Percentiles rank a stretch among this genome's conserved stretches.
Conservation (phyloP, 805 yeast genomes). For the Nakazawaea wyomingensis region DNA sequence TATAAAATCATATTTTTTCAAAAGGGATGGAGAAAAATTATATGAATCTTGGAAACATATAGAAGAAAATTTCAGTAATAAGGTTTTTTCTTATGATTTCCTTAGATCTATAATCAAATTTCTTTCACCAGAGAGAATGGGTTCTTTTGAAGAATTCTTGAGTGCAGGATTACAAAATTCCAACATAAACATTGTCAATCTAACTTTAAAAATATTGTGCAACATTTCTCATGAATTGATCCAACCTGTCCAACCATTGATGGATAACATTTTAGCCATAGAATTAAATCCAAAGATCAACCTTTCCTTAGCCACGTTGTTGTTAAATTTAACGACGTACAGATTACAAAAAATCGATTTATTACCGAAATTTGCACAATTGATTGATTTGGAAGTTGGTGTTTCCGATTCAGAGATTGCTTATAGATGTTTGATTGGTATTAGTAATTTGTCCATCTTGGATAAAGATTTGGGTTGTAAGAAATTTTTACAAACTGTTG, state of each 20-base stretch:
- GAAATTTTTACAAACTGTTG: constrained; percentile 1
- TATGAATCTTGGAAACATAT: constrained; percentile 16
- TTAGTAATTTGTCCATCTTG: constrained; percentile 47
- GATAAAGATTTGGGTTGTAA: constrained; percentile 5
- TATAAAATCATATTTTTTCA: constrained; percentile 38
- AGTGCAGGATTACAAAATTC: constrained; percentile 33
- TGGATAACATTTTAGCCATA: constrained; percentile 18
- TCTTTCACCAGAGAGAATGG: constrained; percentile 25
- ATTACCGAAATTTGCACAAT: constrained; percentile 17
- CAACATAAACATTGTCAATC: constrained; percentile 38
- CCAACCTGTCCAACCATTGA: constrained; percentile 40
- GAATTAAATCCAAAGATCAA: constrained; percentile 22
- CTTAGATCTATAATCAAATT: constrained; percentile 41
- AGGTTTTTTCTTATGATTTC: constrained; percentile 56
- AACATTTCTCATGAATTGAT: constrained; percentile 42
- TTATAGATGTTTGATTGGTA: constrained; percentile 57
- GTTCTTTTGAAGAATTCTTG: constrained; percentile 33
- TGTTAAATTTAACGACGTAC: constrained; percentile 43
- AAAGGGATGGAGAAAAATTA: background rate
- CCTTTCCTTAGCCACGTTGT: constrained; percentile 43
- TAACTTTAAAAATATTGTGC: constrained; percentile 52
- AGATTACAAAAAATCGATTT: constrained; percentile 25
- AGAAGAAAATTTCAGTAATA: constrained; percentile 30
- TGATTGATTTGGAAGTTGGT: constrained; percentile 23
- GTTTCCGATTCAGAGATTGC: constrained; percentile 55